Percentiles rank a stretch among this genome's conserved stretches.
Conservation (phyloP, 2,329 filamentous ascomycete species). For the Apiospora pterosperma region DNA sequence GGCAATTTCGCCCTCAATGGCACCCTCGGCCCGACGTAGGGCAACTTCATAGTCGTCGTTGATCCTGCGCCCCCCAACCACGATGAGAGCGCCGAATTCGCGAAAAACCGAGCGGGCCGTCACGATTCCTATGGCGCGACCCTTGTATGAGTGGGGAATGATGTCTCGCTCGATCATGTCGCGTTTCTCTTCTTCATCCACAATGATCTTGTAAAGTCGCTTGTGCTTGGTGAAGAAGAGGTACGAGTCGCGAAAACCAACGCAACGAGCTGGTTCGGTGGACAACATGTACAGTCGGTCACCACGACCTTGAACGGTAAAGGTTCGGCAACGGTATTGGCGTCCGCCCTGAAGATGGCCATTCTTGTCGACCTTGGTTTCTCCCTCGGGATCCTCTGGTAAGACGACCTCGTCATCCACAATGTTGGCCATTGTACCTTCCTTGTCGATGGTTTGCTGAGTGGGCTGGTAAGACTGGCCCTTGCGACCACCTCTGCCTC, state of each 20-base stretch:
- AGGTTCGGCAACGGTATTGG: conserved; percentile 93
- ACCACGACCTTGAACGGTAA: conserved; percentile 81
- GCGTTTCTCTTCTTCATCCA: conserved; percentile 94
- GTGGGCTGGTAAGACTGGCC: conserved; percentile 72
- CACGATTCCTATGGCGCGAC: conserved; percentile 92
- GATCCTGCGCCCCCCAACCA: conserved; percentile 84
- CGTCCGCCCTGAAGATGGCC: conserved; percentile 79
- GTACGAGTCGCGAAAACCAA: conserved; percentile 96
- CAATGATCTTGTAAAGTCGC: conserved; percentile 95
- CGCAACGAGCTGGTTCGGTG: conserved; percentile 92
- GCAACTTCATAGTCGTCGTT: conserved; percentile 86
- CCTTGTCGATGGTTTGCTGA: conserved; percentile 86
- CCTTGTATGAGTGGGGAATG: conserved; percentile 98
- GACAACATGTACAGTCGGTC: conserved; percentile 96
- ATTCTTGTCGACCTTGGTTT: conserved; percentile 88
- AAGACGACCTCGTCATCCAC: conserved; percentile 88
- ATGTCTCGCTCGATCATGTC: conserved; percentile 94
- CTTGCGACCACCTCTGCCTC: conserved; percentile 61
- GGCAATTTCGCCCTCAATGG: conserved; percentile 83
- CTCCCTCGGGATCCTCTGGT: conserved; percentile 82
- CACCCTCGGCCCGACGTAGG: conserved; percentile 71
- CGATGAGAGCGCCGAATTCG: conserved; percentile 91
- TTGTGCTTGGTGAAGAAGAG: conserved; percentile 98
- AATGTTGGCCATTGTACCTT: conserved; percentile 88
- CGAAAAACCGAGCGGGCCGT: conserved; percentile 95